Conservation (phyloP, 352 stramenopile genomes). For the Phytopythium cucurbitacearum region DNA sequence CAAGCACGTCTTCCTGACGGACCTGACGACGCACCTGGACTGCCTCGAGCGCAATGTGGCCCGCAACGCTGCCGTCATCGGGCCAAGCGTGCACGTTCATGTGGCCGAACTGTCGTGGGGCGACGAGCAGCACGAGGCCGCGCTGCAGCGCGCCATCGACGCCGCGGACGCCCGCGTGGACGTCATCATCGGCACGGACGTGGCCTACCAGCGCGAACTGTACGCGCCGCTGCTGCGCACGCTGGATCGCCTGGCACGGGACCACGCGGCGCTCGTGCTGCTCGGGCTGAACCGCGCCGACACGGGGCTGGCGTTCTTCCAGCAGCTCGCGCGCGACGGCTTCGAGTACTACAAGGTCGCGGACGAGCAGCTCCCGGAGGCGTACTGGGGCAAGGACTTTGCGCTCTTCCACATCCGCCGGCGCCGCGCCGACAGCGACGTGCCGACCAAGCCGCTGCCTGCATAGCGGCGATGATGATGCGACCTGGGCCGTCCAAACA, state of each 20-base stretch:
- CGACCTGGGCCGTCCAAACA: too few relatives aligned
- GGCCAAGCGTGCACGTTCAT: slow-evolving; percentile 33
- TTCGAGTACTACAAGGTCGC: slow-evolving; percentile 85
- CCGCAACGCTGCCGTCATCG: slow-evolving; percentile 30
- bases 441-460: too few relatives aligned
- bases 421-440: background rate
- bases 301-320: slow-evolving; percentile 64
- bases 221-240: slow-evolving; percentile 74
- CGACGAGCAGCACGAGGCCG: slow-evolving; percentile 28
- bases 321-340: slow-evolving; percentile 52
- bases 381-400: slow-evolving; percentile 76
- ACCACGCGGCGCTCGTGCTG: slow-evolving; percentile 43
- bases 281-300: slow-evolving; percentile 73
- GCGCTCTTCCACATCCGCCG: slow-evolving; percentile 71
- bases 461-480: too few relatives aligned
- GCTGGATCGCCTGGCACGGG: slow-evolving; percentile 36
- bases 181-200: slow-evolving; percentile 77
- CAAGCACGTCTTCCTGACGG: slow-evolving; percentile 54
- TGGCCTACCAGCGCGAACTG: slow-evolving; percentile 69
- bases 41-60: slow-evolving; percentile 60
- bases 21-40: slow-evolving; percentile 51
- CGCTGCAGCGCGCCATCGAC: slow-evolving; percentile 34
- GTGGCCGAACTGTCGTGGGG: slow-evolving; percentile 64
- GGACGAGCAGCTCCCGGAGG: slow-evolving; percentile 43
- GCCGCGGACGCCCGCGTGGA: slow-evolving; percentile 18